Conservation (phyloP, 371 early-diverging fungal species). For the Umbelopsis sp. region DNA sequence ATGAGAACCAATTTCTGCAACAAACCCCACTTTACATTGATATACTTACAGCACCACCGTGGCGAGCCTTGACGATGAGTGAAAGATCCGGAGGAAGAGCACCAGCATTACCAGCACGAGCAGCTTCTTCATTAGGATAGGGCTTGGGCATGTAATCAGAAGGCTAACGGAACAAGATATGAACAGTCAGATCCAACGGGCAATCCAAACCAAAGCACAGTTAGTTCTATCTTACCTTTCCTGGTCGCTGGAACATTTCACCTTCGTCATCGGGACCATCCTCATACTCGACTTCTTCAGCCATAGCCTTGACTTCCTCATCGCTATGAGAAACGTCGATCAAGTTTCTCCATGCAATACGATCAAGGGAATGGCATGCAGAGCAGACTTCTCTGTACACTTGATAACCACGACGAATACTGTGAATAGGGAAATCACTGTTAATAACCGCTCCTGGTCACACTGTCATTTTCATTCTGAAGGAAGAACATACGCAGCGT, state of each 20-base stretch:
- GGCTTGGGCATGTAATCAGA: slow-evolving; percentile 93
- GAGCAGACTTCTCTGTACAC: slow-evolving; percentile 98
- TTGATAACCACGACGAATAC: slow-evolving; percentile 97
- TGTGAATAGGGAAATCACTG: slow-evolving; percentile 27
- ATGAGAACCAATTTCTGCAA: not conserved
- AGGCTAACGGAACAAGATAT: slow-evolving; percentile 47
- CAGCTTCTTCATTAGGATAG: slow-evolving; percentile 97
- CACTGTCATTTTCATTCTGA: too few species aligned
- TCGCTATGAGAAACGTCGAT: slow-evolving; percentile 91
- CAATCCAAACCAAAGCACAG: not conserved
- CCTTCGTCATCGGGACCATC: slow-evolving; percentile 97
- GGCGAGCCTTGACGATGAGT: slow-evolving; percentile 94
- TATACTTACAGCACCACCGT: slow-evolving; percentile 81
- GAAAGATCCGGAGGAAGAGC: slow-evolving; percentile 97
- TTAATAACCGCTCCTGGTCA: too few species aligned
- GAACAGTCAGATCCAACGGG: not conserved
- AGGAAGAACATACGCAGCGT: slow-evolving; percentile 75
- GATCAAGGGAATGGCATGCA: slow-evolving; percentile 95
- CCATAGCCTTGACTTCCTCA: slow-evolving; percentile 92
- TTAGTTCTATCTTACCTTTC: slow-evolving; percentile 65
- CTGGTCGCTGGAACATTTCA: slow-evolving; percentile 93
- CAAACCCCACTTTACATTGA: not conserved
- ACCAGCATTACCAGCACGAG: slow-evolving; percentile 96
- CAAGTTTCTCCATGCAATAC: slow-evolving; percentile 93
- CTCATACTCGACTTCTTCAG: slow-evolving; percentile 88